A percentile compares a stretch with the other conserved stretches of the same genome.
These are phyloP conservation scores for Austropuccinia psidii DNA, from an alignment of 1,284 basidiomycete species.

Conservation along the genomic window DNA sequence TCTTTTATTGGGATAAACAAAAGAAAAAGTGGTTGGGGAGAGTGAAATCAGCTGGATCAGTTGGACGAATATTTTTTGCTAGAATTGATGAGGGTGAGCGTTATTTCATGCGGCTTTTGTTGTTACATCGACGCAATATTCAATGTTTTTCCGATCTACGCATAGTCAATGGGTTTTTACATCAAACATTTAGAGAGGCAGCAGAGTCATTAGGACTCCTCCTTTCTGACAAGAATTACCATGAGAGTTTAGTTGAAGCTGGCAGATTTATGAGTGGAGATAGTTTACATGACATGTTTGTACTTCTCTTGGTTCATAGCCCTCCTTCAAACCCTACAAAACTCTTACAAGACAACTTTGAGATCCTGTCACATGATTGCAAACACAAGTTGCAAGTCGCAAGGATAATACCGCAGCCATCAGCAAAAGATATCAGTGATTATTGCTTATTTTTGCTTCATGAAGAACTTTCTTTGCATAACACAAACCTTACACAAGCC, in stretches of 20 bases:
- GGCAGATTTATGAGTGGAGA: slow-evolving; percentile 42
- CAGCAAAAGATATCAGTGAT: too few species aligned
- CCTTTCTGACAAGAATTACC: neutral
- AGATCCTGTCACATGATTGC: neutral
- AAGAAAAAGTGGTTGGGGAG: neutral
- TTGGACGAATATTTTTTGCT: slow-evolving; percentile 48
- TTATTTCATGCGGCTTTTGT: slow-evolving; percentile 49
- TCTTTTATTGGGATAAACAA: neutral
- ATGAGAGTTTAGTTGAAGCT: neutral
- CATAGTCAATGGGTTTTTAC: neutral
- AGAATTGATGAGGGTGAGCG: slow-evolving; percentile 47
- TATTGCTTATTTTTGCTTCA: too few species aligned
- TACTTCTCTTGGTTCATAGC: neutral
- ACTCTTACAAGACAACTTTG: neutral
- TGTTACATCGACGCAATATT: neutral
- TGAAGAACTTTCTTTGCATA: too few species aligned
- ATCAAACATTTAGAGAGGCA: neutral
- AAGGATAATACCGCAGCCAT: too few species aligned
- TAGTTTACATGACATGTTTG: slow-evolving; percentile 20
- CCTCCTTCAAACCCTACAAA: neutral
- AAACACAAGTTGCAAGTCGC: neutral
- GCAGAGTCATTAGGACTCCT: neutral
- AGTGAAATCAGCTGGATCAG: neutral
- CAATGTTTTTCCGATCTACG: neutral
- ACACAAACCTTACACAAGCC: too few species aligned